These are phyloP conservation scores for Marasmius oreades DNA, from an alignment of 1,284 basidiomycete genomes.

Conservation along the genomic window DNA sequence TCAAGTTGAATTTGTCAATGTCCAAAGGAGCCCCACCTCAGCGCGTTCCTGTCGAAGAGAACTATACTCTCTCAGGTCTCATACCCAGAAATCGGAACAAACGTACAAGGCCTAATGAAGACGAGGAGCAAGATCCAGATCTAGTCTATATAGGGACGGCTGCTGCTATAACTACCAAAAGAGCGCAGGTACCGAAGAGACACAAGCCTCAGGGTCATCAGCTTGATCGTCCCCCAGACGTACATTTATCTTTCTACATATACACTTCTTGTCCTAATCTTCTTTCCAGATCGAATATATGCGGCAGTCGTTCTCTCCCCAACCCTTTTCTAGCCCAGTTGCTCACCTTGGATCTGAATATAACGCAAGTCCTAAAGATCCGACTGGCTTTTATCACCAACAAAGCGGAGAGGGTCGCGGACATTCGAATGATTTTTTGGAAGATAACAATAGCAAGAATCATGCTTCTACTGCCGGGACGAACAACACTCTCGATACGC, in stretches of 20 bases:
- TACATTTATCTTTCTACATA: neutral
- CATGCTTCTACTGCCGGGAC: neutral
- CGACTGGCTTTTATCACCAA: neutral
- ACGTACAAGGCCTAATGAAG: constrained; percentile 8
- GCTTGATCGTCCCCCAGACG: constrained; percentile 4
- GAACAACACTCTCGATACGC: constrained; percentile 21
- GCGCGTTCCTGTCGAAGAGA: constrained; percentile 8
- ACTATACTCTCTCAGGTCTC: neutral
- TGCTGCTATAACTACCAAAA: neutral
- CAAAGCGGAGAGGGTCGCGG: neutral
- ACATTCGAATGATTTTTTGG: neutral
- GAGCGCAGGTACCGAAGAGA: constrained; percentile 3
- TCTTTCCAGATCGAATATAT: neutral
- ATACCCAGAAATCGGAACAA: constrained; percentile 12
- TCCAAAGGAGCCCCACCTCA: constrained; percentile 7
- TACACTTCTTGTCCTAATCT: neutral
- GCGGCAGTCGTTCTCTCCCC: constrained; percentile 8
- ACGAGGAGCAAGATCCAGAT: neutral
- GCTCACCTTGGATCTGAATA: constrained; percentile 3
- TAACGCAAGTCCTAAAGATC: neutral
- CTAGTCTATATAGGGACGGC: neutral
- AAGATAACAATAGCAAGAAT: neutral
- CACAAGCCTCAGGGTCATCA: constrained; percentile 6
- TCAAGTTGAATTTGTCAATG: constrained; percentile 5
- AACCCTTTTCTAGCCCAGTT: constrained; percentile 12